phyloP scores from a whole-genome alignment of 768 basidiomycete genomes.

The Cytidiella melzeri region DNA sequence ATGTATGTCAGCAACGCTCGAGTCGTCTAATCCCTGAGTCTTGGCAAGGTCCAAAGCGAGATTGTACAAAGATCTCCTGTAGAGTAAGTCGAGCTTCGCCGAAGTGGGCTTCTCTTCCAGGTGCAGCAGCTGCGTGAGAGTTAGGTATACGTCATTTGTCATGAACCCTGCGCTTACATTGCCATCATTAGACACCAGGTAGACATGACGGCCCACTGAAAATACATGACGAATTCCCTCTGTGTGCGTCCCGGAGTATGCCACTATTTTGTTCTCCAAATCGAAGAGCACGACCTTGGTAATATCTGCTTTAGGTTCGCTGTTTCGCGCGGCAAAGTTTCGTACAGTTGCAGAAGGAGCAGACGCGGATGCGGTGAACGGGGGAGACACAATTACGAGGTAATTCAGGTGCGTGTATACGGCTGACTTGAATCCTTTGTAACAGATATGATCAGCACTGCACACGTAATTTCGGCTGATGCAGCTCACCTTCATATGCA shows the following conservation, averaged over 20 bases:
- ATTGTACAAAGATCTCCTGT: conserved; percentile 68
- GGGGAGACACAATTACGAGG: conserved; percentile 85
- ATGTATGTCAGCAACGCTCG: conserved; percentile 83
- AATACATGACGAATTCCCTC: conserved; percentile 82
- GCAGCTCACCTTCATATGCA: conserved; percentile 78
- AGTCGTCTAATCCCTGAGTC: conserved; percentile 66
- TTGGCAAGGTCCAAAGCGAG: conserved; percentile 81
- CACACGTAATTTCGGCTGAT: neutral
- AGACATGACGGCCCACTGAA: conserved; percentile 76
- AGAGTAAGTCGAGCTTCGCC: conserved; percentile 82
- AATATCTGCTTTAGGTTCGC: conserved; percentile 50
- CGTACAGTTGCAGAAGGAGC: conserved; percentile 72
- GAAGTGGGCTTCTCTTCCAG: conserved; percentile 76
- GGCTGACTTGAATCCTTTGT: conserved; percentile 66
- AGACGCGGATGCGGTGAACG: conserved; percentile 59
- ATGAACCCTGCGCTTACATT: conserved; percentile 40
- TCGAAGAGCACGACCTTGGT: conserved; percentile 85
- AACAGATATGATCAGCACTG: neutral
- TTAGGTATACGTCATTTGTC: conserved; percentile 1
- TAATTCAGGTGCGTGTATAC: conserved; percentile 77
- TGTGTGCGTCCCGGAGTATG: conserved; percentile 74
- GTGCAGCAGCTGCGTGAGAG: conserved; percentile 44
- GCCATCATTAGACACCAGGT: conserved; percentile 73
- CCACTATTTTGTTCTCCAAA: conserved; percentile 85
- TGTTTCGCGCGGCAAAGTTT: conserved; percentile 54